Evolutionary conservation across 352 stramenopile species (phyloP), one percentile per base, ranked within the genome.

Genomic region (Globisporangium parvum): DNA sequence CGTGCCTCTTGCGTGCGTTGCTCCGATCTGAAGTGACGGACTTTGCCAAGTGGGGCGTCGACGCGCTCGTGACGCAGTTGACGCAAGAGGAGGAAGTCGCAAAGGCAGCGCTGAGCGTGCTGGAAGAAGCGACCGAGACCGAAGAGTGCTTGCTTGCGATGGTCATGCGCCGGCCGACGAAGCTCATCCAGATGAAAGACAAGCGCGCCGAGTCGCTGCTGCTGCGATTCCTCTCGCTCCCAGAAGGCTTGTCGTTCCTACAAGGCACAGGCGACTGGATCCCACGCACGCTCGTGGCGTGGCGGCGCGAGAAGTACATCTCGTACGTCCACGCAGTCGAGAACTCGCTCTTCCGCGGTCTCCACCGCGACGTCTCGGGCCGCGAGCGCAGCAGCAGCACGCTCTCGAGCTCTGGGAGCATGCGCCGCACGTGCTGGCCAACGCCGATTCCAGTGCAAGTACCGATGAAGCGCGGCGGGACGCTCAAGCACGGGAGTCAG

Each of bases 1-100:
- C 85, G 3, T 95, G 85, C 56, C 68, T 95, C 14, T 55, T 95
- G 9, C 80, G 85, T 10, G 85, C 85, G 11, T 62, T 95, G 28
- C 55, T 95, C 28, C 85, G 85, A 11, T 91, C 81, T 1, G 81
- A 95, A 55, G 85, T 95, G n/a, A 70, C 76, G 5, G 85, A 93
- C 56, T 95, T 95, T 71, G 82, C 84, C 31, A 89, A 91, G 55
- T 95, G 85, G 85, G 85, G 85, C 31, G 88, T 95, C 31, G 85
- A 95, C 44, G 83, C 80, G 17, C 60, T 95, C 26, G 80, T 95
- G 12, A 91, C 80, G 2, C 85, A 95, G 47, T 63, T 95, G 9
- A 89, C 83, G 18, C 85, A 95, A 57, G 85, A 95, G 60, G 75
- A 88, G 26, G 83, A 90, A 24, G 83, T 95, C 33, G 85, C 85